phyloP scores from a whole-genome alignment of 805 yeast species.

The Starmerella riodocensis region DNA sequence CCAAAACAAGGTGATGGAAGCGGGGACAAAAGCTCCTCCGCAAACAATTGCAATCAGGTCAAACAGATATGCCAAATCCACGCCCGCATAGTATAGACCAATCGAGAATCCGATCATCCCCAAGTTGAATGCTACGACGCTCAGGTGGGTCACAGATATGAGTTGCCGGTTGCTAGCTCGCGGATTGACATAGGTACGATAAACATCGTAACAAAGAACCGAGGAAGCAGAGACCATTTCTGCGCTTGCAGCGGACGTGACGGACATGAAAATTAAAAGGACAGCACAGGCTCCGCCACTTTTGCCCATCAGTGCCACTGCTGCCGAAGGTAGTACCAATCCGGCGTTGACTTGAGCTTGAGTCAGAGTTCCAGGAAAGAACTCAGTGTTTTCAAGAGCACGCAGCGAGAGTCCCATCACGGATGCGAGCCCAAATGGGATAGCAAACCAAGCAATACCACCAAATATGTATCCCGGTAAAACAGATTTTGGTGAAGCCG shows the following conservation, averaged over 20 bases:
- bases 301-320: conserved; percentile 64
- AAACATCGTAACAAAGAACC: conserved; percentile 65
- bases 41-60: conserved; percentile 76
- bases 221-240: conserved; percentile 76
- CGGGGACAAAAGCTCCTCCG: conserved; percentile 24
- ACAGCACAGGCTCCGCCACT: conserved; percentile 75
- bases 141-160: conserved; percentile 47
- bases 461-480: conserved; percentile 37
- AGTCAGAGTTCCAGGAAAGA: conserved; percentile 51
- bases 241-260: conserved; percentile 76
- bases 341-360: conserved; percentile 62
- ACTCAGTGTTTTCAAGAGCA: conserved; percentile 46
- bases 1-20: conserved; percentile 53
- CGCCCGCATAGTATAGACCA: conserved; percentile 67
- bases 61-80: conserved; percentile 70
- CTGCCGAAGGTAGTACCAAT: conserved; percentile 47
- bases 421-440: conserved; percentile 31
- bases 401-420: conserved; percentile 31
- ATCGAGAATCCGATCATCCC: conserved; percentile 66
- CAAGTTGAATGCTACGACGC: conserved; percentile 43
- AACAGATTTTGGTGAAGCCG: conserved; percentile 32
- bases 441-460: conserved; percentile 35
- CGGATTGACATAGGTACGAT: conserved; percentile 64
- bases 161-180: conserved; percentile 56
- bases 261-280: conserved; percentile 69